Conservation (phyloP, 148 eudicot genomes). For the Camellia granthamiana region DNA sequence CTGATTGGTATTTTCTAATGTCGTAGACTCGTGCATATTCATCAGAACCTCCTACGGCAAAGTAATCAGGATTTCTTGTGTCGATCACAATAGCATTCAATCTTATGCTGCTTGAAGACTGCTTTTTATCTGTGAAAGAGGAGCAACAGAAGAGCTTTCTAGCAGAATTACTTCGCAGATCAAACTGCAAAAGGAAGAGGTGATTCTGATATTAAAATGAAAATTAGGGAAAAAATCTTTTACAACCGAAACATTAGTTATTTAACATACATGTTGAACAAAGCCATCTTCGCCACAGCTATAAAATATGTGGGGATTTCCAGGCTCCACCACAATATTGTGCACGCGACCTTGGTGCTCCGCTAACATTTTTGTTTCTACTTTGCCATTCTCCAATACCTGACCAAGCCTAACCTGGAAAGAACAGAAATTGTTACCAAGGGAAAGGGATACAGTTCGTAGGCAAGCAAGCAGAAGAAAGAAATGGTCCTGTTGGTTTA, state of each 20-base stretch:
- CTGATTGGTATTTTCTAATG: constrained; percentile 51
- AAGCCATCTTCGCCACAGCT: constrained; percentile 83
- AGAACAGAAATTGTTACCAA: neutral
- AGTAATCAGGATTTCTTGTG: constrained; percentile 68
- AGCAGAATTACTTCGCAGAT: constrained; percentile 61
- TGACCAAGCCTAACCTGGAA: constrained; percentile 71
- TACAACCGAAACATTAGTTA: constrained; percentile 7
- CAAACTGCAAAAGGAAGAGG: constrained; percentile 54
- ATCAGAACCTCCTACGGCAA: constrained; percentile 74
- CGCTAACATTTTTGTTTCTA: constrained; percentile 57
- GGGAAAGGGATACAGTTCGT: neutral
- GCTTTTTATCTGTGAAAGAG: constrained; percentile 38
- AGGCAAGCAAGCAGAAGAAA: neutral
- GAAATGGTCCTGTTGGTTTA: neutral
- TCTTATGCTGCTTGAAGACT: constrained; percentile 35
- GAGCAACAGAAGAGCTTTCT: constrained; percentile 72
- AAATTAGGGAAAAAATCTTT: neutral
- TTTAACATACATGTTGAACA: constrained; percentile 68
- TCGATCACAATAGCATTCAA: constrained; percentile 64
- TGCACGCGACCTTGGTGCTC: constrained; percentile 70
- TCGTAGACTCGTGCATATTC: constrained; percentile 75
- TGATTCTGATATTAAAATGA: neutral
- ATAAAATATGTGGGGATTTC: constrained; percentile 67
- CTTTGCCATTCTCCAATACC: constrained; percentile 49
- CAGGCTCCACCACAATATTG: constrained; percentile 77